Evolutionary conservation across 2,329 filamentous ascomycete genomes (phyloP), one percentile per base, ranked within the genome.

Genomic region (Bipolaris cookei): DNA sequence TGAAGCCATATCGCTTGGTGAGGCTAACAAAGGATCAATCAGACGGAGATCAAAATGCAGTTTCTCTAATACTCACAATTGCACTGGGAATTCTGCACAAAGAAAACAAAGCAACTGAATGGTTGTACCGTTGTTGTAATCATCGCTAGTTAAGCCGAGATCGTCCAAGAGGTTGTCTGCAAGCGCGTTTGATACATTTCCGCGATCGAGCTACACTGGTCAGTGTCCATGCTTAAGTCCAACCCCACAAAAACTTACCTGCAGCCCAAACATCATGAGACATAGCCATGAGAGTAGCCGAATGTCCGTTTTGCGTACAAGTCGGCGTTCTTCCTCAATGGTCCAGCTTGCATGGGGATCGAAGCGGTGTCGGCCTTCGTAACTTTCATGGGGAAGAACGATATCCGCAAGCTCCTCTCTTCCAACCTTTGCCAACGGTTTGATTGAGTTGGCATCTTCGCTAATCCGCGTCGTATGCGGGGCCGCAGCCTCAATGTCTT

Each of bases 81-180:
- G 66, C 0, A 78, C 78, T 0, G 79, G 79, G 18, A 81, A 74
- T 48, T 79, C 79, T 0, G 79, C 77, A 2, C 65, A 61, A n/a
- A 96, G 92, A 79, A 96, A 96, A 73, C 91, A 92, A 21, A 85
- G 83, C 76, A 91, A 92, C 80, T 95, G 94, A 8, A 90, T 77
- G 0, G 76, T 77, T 16, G 75, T 72, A 35, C 72, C 70, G 35
- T 73, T 70, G 59, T 75, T 75, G 58, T 73, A 75, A 47, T 74
- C 71, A 53, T 73, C 70, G 14, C 62, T 68, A 1, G 66, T 73
- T 20, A 75, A 59, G 1, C 61, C 58, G 10, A 75, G 66, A 32
- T 75, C 72, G 0, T 66, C 61, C 37, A 75, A 56, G 4, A 75
- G 51, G 20, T 70, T 68, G 45, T 75, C 72, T 1, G 70, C 67